A percentile compares a stretch with the other conserved stretches of the same genome.
Evolutionary conservation across 1,139 yeast species (phyloP).

Genomic region (Magnusiomyces paraingens): DNA sequence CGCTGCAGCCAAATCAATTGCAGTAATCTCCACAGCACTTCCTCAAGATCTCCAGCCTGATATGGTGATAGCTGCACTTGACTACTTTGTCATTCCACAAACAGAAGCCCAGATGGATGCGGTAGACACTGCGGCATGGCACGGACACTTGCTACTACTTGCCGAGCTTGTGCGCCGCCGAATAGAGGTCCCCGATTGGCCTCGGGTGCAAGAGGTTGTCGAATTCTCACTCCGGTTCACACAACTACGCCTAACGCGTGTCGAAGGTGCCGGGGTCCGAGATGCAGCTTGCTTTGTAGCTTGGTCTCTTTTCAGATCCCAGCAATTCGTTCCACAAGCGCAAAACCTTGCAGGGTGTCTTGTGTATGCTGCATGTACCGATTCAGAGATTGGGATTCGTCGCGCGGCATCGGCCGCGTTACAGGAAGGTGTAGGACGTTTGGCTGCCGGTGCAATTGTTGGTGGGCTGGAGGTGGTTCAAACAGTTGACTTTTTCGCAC

Average conservation of each 20-base stretch:
- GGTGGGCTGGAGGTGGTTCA: constrained; percentile 51
- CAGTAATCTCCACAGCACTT: constrained; percentile 34
- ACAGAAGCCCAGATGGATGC: constrained; percentile 6
- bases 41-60: constrained; percentile 33
- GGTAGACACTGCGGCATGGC: constrained; percentile 35
- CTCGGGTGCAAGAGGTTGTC: constrained; percentile 29
- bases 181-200: constrained; percentile 12
- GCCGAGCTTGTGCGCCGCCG: constrained; percentile 41
- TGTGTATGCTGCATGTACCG: constrained; percentile 54
- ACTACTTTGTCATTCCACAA: constrained; percentile 11
- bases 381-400: constrained; percentile 64
- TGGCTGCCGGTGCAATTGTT: constrained; percentile 32
- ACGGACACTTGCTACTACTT: constrained; percentile 40
- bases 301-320: constrained; percentile 54
- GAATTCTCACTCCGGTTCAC: constrained; percentile 46
- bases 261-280: constrained; percentile 62
- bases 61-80: constrained; percentile 30
- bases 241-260: constrained; percentile 43
- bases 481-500: constrained; percentile 43
- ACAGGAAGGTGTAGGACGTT: constrained; percentile 80
- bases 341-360: constrained; percentile 26
- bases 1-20: constrained; percentile 42
- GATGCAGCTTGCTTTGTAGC: constrained; percentile 79
- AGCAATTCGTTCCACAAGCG: constrained; percentile 11
- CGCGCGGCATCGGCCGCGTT: constrained; percentile 82